A percentile compares a stretch with the other conserved stretches of the same genome.
phyloP scores from a whole-genome alignment of 306 rosid genomes.

The Neltuma alba region DNA sequence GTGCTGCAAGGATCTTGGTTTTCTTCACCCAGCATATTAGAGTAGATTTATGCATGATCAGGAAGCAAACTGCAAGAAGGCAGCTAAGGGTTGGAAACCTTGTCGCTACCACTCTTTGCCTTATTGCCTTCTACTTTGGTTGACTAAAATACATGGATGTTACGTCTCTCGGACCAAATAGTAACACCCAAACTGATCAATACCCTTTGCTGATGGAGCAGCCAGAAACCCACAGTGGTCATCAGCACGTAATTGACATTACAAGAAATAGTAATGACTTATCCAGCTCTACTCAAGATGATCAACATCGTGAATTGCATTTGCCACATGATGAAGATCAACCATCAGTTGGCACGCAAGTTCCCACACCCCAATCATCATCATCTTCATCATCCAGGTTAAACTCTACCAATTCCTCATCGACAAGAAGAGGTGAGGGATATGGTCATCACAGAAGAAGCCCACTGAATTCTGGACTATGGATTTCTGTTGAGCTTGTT shows the following conservation, averaged over 20 bases:
- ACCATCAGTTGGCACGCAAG: conserved; percentile 34
- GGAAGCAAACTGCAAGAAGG: conserved; percentile 23
- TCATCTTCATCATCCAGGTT: conserved; percentile 48
- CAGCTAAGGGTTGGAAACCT: conserved; percentile 17
- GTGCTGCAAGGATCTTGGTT: conserved; percentile 31
- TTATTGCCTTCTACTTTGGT: conserved; percentile 34
- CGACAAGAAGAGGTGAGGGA: conserved; percentile 59
- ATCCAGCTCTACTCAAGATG: conserved; percentile 47
- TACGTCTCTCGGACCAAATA: conserved; percentile 40
- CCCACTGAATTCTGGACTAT: conserved; percentile 73
- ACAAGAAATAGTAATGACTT: conserved; percentile 44
- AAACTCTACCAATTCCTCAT: conserved; percentile 56
- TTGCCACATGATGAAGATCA: conserved; percentile 37
- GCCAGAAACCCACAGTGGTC: conserved; percentile 36
- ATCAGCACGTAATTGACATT: conserved; percentile 51
- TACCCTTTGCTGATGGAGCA: conserved; percentile 59
- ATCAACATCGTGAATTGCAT: conserved; percentile 35
- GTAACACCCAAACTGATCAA: conserved; percentile 41
- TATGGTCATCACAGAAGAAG: conserved; percentile 63
- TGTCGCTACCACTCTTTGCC: conserved; percentile 38
- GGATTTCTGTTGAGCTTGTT: conserved; percentile 70
- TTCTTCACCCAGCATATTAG: conserved; percentile 15
- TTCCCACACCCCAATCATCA: conserved; percentile 42
- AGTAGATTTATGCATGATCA: conserved; percentile 11
- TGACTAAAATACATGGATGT: conserved; percentile 55